Base-by-base conservation (phyloP, 495 filamentous ascomycete genomes). In the Tuber melanosporum region DNA sequence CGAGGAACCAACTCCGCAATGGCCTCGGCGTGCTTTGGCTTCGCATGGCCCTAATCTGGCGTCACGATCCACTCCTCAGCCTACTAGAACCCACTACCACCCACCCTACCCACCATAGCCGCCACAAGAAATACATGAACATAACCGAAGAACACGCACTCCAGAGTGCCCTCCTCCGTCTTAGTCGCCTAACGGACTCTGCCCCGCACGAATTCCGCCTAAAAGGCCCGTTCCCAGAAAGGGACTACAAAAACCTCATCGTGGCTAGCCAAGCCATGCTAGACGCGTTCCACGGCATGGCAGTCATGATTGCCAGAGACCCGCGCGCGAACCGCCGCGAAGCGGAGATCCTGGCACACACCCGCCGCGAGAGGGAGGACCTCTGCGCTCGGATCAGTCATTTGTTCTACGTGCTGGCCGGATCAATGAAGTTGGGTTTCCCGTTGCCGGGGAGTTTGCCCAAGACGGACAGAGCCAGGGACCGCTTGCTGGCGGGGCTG, bases 31-130 rank as follows among this genome's bases (percentile, higher is more conserved):
- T 96, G 44, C 87, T 99, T 17, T 97, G 95, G 90, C 87, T 99
- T 20, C 91, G 94, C 49, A 93, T 99, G 92, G 92, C 92, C n/a
- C 86, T 98, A 26, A 92, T 98, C 74, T 99, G 95, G 95, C 94
- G 92, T 83, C 90, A 93, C n/a, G 94, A 95, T n/a, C 95, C 95
- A 0, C 86, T 99, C 22, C 90, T 91, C 2, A 89, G 88, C 20
- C 88, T 96, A 44, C 87, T 93, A 2, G 87, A 89, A 52, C 85
- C 85, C 73, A 85, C 85, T 4, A 8, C 14, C 26, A 43, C 49
- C 70, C 70, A 26, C n/a, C 9, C 52, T 22, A 3, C n/a, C 52
- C 47, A 73, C 47, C 74, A 70, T 70, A 57, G 49, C 62, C 76
- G 73, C 1, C 70, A 78, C 69, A 76, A 90, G 32, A 86, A 88